Evolutionary conservation across 1,284 basidiomycete genomes (phyloP), one percentile per base, ranked within the genome.

Genomic region (Fomitopsis palustris): DNA sequence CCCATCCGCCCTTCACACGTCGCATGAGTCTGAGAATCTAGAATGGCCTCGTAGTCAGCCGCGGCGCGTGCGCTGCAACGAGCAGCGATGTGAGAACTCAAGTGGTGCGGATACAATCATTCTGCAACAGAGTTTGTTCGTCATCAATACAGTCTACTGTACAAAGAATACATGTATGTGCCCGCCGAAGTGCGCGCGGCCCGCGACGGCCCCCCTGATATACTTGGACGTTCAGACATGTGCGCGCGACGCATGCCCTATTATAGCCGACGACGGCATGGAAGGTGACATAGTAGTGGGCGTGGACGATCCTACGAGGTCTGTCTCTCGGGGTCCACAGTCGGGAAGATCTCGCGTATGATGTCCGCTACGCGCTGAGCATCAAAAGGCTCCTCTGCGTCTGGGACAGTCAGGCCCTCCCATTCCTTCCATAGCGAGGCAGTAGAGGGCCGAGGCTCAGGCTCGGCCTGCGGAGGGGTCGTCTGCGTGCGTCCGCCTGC

Each of bases 341-440:
- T 21, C 14, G n/a, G 10, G 54, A 56, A 56, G 17, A 56, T 45
- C 17, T 56, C 45, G 29, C 19, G n/a, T 10, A 56, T 45, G 10
- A 57, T 53, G 29, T 57, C 56, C 16, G 56, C 47, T 4, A 57
- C 49, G 19, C 56, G 56, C 14, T 38, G 17, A 5, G 49, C 1
- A 16, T 53, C 49, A 31, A 27, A 57, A 4, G 49, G 25, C 17
- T 52, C 39, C 10, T 52, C 27, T 27, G 23, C 1, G 25, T 53
- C 49, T 10, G 49, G 35, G 6, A 53, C 29, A n/a, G 49, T 57
- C n/a, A 53, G 23, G 4, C 56, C 56, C 2, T 33, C n/a, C 56
- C 49, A 57, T 21, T 4, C n/a, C 17, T 37, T 17, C 49, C 49
- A 52, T 8, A 14, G 6, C 12, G 55, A 38, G 21, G 31, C n/a